Percentiles rank a stretch among this genome's conserved stretches.
phyloP scores from a whole-genome alignment of 352 stramenopile species.

The Phytopythium chamaehyphon region DNA sequence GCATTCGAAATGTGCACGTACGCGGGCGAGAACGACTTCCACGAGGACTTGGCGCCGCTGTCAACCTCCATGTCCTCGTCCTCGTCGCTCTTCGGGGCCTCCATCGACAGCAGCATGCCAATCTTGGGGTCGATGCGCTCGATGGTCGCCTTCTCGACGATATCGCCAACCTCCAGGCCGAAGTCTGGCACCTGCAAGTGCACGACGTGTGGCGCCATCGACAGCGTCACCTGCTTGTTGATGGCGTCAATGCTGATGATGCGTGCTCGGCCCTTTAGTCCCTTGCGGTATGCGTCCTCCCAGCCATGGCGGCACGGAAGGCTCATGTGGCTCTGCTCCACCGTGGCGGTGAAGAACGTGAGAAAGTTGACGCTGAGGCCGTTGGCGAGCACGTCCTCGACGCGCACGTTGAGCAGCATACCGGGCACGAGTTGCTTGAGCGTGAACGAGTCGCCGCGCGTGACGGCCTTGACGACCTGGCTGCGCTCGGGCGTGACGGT shows the following conservation, averaged over 20 bases:
- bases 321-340: constrained; percentile 90
- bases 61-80: constrained; percentile 56
- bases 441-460: constrained; percentile 78
- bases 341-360: constrained; percentile 82
- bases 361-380: constrained; percentile 87
- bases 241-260: constrained; percentile 78
- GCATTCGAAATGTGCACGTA: constrained; percentile 90
- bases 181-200: constrained; percentile 64
- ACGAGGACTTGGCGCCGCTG: constrained; percentile 47
- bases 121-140: constrained; percentile 82
- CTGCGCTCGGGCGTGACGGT: constrained; percentile 64
- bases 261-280: constrained; percentile 79
- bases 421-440: constrained; percentile 88
- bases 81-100: constrained; percentile 26
- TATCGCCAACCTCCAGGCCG: constrained; percentile 56
- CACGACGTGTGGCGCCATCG: constrained; percentile 86
- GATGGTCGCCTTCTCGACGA: constrained; percentile 64
- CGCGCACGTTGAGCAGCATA: constrained; percentile 90
- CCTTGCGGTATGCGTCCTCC: constrained; percentile 73
- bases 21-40: constrained; percentile 74
- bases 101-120: constrained; percentile 84
- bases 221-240: constrained; percentile 76
- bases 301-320: constrained; percentile 71
- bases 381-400: constrained; percentile 88
- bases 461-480: constrained; percentile 74